Conservation (phyloP, 192 early-diverging fungal genomes). For the Coemansia sp. region DNA sequence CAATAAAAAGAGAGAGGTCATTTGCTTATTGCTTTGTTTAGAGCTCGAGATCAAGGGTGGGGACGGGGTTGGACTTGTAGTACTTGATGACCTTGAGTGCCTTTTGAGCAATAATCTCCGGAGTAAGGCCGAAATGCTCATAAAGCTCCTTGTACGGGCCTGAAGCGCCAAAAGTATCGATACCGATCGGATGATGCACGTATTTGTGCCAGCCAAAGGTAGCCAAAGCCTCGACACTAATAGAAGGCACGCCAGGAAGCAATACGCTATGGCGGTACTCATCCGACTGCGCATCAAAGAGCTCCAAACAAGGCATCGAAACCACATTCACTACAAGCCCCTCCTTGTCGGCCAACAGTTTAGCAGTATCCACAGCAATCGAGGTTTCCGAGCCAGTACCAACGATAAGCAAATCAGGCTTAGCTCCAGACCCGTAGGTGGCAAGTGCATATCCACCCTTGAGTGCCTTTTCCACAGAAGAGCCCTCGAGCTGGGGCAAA, state of each 20-base stretch:
- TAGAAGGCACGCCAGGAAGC: conserved; percentile 72
- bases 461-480: conserved; percentile 74
- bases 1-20: background rate
- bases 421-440: conserved; percentile 57
- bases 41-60: conserved; percentile 26
- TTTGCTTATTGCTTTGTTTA: background rate
- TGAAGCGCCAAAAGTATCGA: conserved; percentile 86
- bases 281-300: conserved; percentile 82
- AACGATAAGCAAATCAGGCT: conserved; percentile 72
- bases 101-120: conserved; percentile 70
- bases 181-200: conserved; percentile 83
- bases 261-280: conserved; percentile 84
- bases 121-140: conserved; percentile 81
- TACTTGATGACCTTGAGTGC: conserved; percentile 76
- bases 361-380: conserved; percentile 84
- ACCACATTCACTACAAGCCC: conserved; percentile 75
- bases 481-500: conserved; percentile 85
- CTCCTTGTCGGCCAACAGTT: conserved; percentile 60
- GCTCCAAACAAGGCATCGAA: conserved; percentile 89
- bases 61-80: conserved; percentile 60
- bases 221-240: conserved; percentile 84
- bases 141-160: conserved; percentile 83
- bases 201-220: conserved; percentile 93
- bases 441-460: conserved; percentile 87
- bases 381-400: conserved; percentile 93